Evolutionary conservation across 1,139 yeast genomes (phyloP).

Genomic region (Lodderomyces jiufengensis): DNA sequence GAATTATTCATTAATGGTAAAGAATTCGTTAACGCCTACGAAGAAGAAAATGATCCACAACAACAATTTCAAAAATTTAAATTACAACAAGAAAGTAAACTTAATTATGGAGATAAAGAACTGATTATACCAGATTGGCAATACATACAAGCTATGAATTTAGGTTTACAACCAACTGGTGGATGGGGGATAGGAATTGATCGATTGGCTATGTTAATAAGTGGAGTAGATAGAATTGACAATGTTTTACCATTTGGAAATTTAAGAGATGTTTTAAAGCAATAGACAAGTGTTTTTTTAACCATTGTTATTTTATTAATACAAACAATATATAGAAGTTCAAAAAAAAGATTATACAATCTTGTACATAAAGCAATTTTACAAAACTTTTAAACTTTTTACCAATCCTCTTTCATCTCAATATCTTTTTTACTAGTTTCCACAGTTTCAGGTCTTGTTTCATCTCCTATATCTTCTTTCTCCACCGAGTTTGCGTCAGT

Average conservation of each 20-base stretch:
- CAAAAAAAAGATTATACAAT: neutral
- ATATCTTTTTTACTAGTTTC: neutral
- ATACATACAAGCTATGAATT: conserved; percentile 74
- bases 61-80: conserved; percentile 60
- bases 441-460: too few species aligned
- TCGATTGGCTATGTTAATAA: conserved; percentile 75
- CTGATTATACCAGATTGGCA: conserved; percentile 67
- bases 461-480: too few species aligned
- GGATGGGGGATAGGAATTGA: conserved; percentile 98
- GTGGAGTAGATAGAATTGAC: conserved; percentile 65
- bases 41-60: conserved; percentile 88
- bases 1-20: conserved; percentile 78
- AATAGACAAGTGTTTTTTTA: conserved; percentile 3
- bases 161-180: conserved; percentile 96
- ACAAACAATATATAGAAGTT: too few species aligned
- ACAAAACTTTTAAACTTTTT: neutral
- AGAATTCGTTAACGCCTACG: conserved; percentile 92
- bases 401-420: conserved; percentile 4
- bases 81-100: conserved; percentile 49
- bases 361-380: neutral
- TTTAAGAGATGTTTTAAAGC: conserved; percentile 55
- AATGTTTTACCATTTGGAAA: conserved; percentile 82
- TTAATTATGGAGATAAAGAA: conserved; percentile 55
- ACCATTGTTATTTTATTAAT: too few species aligned
- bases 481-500: too few species aligned